Evolutionary conservation across 1,284 basidiomycete species (phyloP).

Genomic region (Apiotrichum siamense): DNA sequence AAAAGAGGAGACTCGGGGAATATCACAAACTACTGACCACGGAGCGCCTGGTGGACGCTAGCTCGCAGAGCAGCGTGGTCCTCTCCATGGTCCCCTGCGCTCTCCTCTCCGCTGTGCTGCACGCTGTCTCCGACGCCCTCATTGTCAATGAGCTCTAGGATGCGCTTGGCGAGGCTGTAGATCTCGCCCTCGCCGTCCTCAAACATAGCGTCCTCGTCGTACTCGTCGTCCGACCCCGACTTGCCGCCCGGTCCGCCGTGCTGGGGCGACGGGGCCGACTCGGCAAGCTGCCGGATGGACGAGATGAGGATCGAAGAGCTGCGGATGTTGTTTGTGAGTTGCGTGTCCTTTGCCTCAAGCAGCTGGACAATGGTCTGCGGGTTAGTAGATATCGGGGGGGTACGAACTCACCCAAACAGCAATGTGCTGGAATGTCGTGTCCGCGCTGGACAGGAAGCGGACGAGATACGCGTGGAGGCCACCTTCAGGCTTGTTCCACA

Average conservation of each 20-base stretch:
- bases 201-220: conserved; percentile 69
- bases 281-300: conserved; percentile 74
- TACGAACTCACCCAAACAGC: conserved; percentile 70
- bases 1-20: too few species aligned
- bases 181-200: conserved; percentile 59
- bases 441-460: conserved; percentile 86
- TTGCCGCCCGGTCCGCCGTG: neutral
- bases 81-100: conserved; percentile 22
- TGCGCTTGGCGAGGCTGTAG: conserved; percentile 71
- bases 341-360: conserved; percentile 88
- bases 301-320: conserved; percentile 71
- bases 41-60: conserved; percentile 42
- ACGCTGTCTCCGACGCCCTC: conserved; percentile 11
- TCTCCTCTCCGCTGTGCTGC: conserved; percentile 11
- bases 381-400: conserved; percentile 1
- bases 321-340: conserved; percentile 81
- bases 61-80: conserved; percentile 41
- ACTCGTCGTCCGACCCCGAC: conserved; percentile 52
- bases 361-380: conserved; percentile 82
- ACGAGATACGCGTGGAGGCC: conserved; percentile 94
- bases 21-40: conserved; percentile 19
- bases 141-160: conserved; percentile 71
- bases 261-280: conserved; percentile 64
- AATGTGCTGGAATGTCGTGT: conserved; percentile 99
- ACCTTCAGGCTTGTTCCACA: conserved; percentile 96